Conservation (phyloP, 306 rosid genomes). For the Prinsepia uniflora region DNA sequence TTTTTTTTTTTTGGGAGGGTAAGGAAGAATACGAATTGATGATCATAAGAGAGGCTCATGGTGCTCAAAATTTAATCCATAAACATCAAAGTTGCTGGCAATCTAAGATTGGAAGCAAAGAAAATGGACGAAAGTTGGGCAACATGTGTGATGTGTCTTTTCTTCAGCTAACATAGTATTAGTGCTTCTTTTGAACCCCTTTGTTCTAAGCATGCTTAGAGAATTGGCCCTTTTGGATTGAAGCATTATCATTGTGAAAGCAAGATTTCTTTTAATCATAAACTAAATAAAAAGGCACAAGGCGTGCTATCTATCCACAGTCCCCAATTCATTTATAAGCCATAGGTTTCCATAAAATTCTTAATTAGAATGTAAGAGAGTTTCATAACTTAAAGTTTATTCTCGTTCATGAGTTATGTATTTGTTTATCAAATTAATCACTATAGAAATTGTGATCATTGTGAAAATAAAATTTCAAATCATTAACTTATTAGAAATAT, state of each 20-base stretch:
- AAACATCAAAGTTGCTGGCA: slow-evolving; percentile 4
- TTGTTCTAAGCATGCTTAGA: neutral
- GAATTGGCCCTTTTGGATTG: neutral
- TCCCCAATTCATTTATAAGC: too few relatives aligned
- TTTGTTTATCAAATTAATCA: too few relatives aligned
- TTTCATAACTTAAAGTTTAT: too few relatives aligned
- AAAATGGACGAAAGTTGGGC: slow-evolving; percentile 1
- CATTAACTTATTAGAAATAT: too few relatives aligned
- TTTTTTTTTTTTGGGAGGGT: neutral
- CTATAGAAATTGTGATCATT: too few relatives aligned
- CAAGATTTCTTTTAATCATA: too few relatives aligned
- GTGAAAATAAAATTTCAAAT: too few relatives aligned
- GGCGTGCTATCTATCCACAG: too few relatives aligned
- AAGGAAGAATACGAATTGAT: neutral
- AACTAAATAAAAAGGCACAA: neutral
- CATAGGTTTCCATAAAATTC: too few relatives aligned
- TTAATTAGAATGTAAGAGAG: too few relatives aligned
- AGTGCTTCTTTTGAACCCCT: neutral
- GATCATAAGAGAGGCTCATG: neutral
- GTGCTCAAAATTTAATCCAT: neutral
- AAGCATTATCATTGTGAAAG: neutral
- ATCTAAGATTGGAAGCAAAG: slow-evolving; percentile 26
- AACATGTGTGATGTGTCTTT: neutral
- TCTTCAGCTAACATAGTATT: neutral
- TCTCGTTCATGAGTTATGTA: too few relatives aligned